phyloP scores from a whole-genome alignment of 257 asterid species.

The Primulina eburnea region DNA sequence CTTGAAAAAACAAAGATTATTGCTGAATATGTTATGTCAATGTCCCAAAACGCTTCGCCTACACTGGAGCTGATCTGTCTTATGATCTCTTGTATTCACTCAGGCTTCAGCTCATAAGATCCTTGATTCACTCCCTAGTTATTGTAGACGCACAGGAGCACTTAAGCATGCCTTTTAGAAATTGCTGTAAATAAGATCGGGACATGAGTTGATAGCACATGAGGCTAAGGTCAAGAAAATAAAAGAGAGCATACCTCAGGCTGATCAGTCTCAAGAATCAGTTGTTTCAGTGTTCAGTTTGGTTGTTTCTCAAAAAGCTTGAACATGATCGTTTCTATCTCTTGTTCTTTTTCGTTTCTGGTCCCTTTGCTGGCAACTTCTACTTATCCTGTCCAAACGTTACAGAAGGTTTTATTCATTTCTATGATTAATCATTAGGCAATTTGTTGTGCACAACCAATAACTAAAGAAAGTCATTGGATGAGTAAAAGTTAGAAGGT shows the following conservation, averaged over 20 bases:
- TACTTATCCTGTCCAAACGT: constrained; percentile 57
- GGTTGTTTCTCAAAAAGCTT: constrained; percentile 89
- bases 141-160: constrained; percentile 72
- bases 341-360: constrained; percentile 79
- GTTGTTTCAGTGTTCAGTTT: constrained; percentile 84
- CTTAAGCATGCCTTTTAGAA: constrained; percentile 86
- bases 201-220: neutral
- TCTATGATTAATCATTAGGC: neutral
- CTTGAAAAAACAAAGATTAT: neutral
- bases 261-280: constrained; percentile 84
- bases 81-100: constrained; percentile 71
- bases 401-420: constrained; percentile 5
- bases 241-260: constrained; percentile 54
- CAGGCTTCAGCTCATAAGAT: constrained; percentile 83
- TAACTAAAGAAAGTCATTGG: constrained; percentile 31
- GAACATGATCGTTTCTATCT: constrained; percentile 91
- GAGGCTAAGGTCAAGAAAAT: neutral
- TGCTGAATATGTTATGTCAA: neutral
- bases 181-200: constrained; percentile 53
- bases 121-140: constrained; percentile 94
- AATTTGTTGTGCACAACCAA: constrained; percentile 8
- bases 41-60: constrained; percentile 11
- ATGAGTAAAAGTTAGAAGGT: neutral
- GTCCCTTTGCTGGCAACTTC: constrained; percentile 54
- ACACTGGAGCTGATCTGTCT: constrained; percentile 33